A percentile compares a stretch with the other conserved stretches of the same genome.
Evolutionary conservation across 2,329 filamentous ascomycete genomes (phyloP).

Genomic region (Botrytis elliptica): DNA sequence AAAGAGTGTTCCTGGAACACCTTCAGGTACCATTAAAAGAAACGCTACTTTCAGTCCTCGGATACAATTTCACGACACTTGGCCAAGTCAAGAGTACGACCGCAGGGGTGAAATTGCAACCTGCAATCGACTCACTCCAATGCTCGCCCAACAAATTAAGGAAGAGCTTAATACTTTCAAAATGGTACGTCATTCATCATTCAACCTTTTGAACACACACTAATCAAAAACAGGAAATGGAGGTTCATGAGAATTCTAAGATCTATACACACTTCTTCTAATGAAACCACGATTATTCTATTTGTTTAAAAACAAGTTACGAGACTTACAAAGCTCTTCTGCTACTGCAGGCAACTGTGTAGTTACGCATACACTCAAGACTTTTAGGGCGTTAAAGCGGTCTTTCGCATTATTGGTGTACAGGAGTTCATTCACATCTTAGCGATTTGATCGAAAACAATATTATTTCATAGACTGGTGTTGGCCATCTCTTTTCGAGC

Average conservation of each 20-base stretch:
- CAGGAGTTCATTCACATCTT: slow-evolving; percentile 39
- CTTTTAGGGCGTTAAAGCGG: slow-evolving; percentile 36
- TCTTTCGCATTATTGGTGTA: slow-evolving; percentile 39
- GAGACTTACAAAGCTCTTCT: slow-evolving; percentile 22
- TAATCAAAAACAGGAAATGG: slow-evolving; percentile 82
- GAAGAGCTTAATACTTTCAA: slow-evolving; percentile 99
- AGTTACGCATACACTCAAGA: slow-evolving; percentile 34
- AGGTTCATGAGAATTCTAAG: slow-evolving; percentile 98
- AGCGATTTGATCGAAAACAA: slow-evolving; percentile 38
- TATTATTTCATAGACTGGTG: slow-evolving; percentile 40
- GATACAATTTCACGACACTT: slow-evolving; percentile 94
- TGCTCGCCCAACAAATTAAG: slow-evolving; percentile 98
- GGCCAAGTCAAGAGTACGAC: slow-evolving; percentile 94
- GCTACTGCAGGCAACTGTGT: slow-evolving; percentile 32
- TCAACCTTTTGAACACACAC: slow-evolving; percentile 31
- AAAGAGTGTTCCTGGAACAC: slow-evolving; percentile 78
- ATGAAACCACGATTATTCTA: slow-evolving; percentile 46
- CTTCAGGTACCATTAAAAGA: slow-evolving; percentile 60
- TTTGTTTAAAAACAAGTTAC: slow-evolving; percentile 22
- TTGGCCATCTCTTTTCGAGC: slow-evolving; percentile 35
- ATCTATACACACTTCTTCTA: slow-evolving; percentile 99
- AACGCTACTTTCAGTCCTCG: slow-evolving; percentile 82
- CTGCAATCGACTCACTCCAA: slow-evolving; percentile 94
- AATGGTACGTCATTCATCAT: slow-evolving; percentile 65
- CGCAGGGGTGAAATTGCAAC: slow-evolving; percentile 94